Evolutionary conservation across 2,329 filamentous ascomycete species (phyloP).

Genomic region (Peltaster fructicola): DNA sequence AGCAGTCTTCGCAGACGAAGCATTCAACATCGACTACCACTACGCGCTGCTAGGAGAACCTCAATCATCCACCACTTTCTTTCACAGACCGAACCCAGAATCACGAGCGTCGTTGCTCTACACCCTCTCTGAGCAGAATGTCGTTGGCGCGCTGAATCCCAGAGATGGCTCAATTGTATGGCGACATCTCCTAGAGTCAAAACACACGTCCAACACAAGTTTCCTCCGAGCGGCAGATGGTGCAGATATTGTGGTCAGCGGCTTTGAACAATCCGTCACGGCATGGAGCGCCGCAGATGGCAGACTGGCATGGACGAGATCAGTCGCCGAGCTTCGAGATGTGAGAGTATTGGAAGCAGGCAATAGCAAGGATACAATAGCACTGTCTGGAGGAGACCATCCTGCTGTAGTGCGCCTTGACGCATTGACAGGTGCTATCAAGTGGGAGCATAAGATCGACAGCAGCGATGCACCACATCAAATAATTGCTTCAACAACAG

Average conservation of each 20-base stretch:
- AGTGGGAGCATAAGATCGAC: constrained; percentile 56
- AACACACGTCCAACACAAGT: constrained; percentile 12
- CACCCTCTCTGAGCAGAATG: constrained; percentile 66
- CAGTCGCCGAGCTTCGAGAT: constrained; percentile 42
- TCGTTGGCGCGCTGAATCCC: constrained; percentile 79
- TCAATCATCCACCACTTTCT: constrained; percentile 72
- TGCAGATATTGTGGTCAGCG: constrained; percentile 60
- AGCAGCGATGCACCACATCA: constrained; percentile 59
- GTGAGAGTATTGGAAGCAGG: constrained; percentile 62
- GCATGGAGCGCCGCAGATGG: constrained; percentile 76
- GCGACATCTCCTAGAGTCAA: constrained; percentile 53
- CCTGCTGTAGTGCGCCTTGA: constrained; percentile 53
- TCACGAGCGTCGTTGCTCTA: constrained; percentile 84
- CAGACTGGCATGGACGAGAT: constrained; percentile 56
- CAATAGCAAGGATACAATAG: constrained; percentile 53
- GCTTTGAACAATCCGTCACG: constrained; percentile 49
- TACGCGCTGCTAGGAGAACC: constrained; percentile 74
- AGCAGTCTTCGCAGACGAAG: constrained; percentile 79
- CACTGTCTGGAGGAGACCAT: constrained; percentile 41
- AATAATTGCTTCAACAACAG: constrained; percentile 49
- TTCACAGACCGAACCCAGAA: constrained; percentile 66
- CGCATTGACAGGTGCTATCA: constrained; percentile 50
- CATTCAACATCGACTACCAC: constrained; percentile 83
- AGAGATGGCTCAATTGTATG: constrained; percentile 70
- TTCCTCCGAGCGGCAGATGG: constrained; percentile 58